Percentiles rank a stretch among this genome's conserved stretches.
phyloP scores from a whole-genome alignment of 2,329 filamentous ascomycete species.

The Massarina eburnea region DNA sequence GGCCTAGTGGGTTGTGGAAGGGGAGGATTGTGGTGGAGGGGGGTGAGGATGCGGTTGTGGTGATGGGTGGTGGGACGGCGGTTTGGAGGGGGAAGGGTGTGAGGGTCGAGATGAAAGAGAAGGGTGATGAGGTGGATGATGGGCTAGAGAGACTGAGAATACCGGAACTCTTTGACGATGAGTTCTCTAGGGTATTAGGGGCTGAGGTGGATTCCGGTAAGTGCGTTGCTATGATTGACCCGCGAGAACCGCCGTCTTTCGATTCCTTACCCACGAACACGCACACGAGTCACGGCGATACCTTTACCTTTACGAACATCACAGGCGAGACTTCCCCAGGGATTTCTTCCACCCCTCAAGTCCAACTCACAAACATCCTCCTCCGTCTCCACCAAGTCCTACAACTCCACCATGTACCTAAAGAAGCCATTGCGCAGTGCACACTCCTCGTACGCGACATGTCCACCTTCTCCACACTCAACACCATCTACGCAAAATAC shows the following conservation, averaged over 20 bases:
- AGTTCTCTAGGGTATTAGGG: slow-evolving; percentile 53
- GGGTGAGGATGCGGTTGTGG: slow-evolving; percentile 54
- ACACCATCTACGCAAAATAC: slow-evolving; percentile 71
- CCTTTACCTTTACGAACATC: slow-evolving; percentile 52
- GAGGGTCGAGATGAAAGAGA: slow-evolving; percentile 53
- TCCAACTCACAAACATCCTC: slow-evolving; percentile 45
- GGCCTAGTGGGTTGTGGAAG: slow-evolving; percentile 73
- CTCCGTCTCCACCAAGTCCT: slow-evolving; percentile 34
- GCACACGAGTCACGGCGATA: slow-evolving; percentile 12
- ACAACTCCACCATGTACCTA: slow-evolving; percentile 22
- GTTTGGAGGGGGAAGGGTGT: slow-evolving; percentile 67
- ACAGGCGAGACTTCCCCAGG: slow-evolving; percentile 9
- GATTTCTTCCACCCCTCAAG: background rate
- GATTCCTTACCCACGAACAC: slow-evolving; percentile 9
- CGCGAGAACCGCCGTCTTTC: background rate
- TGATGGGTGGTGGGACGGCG: slow-evolving; percentile 75
- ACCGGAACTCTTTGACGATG: slow-evolving; percentile 68
- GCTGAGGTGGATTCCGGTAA: slow-evolving; percentile 4
- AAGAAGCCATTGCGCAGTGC: slow-evolving; percentile 43
- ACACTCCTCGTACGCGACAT: slow-evolving; percentile 76
- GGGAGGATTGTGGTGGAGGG: slow-evolving; percentile 66
- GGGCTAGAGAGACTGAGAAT: slow-evolving; percentile 48
- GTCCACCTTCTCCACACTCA: slow-evolving; percentile 74
- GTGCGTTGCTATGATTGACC: slow-evolving; percentile 1
- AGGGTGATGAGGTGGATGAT: slow-evolving; percentile 16